phyloP scores from a whole-genome alignment of 1,139 yeast genomes.

The Kodamaea ohmeri region DNA sequence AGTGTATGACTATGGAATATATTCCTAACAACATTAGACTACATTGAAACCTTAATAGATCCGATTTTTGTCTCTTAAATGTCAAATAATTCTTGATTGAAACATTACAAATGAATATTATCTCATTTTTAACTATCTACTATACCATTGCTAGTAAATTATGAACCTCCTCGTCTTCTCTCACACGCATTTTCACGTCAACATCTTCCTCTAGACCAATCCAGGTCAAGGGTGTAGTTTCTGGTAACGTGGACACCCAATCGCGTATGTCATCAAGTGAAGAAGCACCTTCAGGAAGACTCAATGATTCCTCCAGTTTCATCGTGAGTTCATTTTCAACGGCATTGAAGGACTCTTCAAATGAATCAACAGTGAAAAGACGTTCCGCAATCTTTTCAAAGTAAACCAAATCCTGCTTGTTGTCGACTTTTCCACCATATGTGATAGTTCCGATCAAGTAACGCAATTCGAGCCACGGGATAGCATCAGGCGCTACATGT shows the following conservation, averaged over 20 bases:
- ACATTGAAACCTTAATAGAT: no score
- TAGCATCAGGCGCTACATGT: conserved; percentile 44
- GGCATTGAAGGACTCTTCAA: conserved; percentile 29
- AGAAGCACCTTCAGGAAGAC: conserved; percentile 48
- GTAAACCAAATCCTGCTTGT: conserved; percentile 40
- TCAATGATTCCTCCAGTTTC: conserved; percentile 19
- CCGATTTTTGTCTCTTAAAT: no score
- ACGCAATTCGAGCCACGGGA: conserved; percentile 60
- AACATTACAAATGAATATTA: background rate
- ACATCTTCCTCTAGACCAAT: conserved; percentile 52
- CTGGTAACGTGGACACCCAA: conserved; percentile 61
- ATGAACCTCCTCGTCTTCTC: conserved; percentile 19
- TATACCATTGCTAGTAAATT: background rate
- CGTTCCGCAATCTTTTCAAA: conserved; percentile 24
- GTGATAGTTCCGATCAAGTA: conserved; percentile 52
- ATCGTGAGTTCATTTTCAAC: conserved; percentile 27
- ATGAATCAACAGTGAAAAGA: conserved; percentile 29
- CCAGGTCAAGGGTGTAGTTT: conserved; percentile 62
- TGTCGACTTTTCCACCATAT: conserved; percentile 75
- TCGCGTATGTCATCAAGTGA: conserved; percentile 27
- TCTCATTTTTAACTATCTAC: background rate
- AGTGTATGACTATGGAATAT: no score
- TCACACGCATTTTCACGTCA: conserved; percentile 25
- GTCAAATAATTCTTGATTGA: no score
- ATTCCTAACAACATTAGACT: no score